phyloP scores from a whole-genome alignment of 2,329 filamentous ascomycete species.

The Trichoderma semiorbis region DNA sequence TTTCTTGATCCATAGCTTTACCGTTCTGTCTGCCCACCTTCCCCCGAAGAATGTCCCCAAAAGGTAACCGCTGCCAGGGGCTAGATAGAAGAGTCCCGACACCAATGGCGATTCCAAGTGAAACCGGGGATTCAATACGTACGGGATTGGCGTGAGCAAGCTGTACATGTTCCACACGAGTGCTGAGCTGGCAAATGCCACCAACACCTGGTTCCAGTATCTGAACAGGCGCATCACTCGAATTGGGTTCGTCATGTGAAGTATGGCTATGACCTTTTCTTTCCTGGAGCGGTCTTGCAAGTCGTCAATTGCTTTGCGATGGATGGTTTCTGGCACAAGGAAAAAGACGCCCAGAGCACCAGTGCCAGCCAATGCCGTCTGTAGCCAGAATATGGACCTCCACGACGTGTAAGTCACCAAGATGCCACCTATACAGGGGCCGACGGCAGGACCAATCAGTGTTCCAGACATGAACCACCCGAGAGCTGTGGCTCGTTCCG shows the following conservation, averaged over 20 bases:
- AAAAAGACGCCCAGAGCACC: constrained; percentile 60
- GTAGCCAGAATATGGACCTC: constrained; percentile 75
- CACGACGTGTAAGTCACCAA: constrained; percentile 72
- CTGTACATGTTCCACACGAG: constrained; percentile 71
- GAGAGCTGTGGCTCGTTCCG: constrained; percentile 67
- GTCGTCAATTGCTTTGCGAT: constrained; percentile 59
- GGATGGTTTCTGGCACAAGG: constrained; percentile 70
- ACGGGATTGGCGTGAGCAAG: constrained; percentile 63
- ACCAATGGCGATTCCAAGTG: constrained; percentile 62
- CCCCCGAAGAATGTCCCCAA: constrained; percentile 69
- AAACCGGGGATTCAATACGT: constrained; percentile 72
- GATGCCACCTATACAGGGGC: constrained; percentile 69
- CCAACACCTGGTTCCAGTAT: constrained; percentile 66
- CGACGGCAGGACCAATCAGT: constrained; percentile 67
- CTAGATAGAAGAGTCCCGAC: constrained; percentile 70
- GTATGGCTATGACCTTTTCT: constrained; percentile 52
- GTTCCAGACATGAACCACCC: constrained; percentile 72
- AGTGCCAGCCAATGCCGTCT: constrained; percentile 62
- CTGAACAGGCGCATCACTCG: constrained; percentile 61
- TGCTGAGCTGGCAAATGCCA: constrained; percentile 54
- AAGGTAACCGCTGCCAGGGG: constrained; percentile 68
- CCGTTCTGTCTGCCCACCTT: constrained; percentile 64
- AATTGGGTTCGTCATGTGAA: constrained; percentile 63
- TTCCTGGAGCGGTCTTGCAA: constrained; percentile 51
- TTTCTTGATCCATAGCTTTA: constrained; percentile 61